Conservation (phyloP, 2,329 filamentous ascomycete genomes). For the Gyromitra esculenta region DNA sequence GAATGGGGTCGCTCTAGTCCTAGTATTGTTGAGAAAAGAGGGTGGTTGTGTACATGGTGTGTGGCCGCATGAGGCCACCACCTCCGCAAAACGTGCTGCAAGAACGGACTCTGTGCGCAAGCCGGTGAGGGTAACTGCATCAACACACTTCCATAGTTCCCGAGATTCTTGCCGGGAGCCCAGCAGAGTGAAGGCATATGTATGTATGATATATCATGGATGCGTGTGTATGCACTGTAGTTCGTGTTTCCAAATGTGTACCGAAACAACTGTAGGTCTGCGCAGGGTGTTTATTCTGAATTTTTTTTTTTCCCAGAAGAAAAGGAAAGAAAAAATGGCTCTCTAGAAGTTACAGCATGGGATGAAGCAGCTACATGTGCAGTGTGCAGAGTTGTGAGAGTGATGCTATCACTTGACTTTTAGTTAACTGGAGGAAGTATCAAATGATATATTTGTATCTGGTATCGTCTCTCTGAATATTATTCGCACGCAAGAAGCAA, state of each 20-base stretch:
- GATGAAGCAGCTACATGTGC: conserved; percentile 29
- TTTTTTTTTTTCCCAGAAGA: neutral
- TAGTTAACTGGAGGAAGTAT: conserved; percentile 18
- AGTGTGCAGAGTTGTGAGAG: neutral
- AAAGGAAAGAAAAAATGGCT: neutral
- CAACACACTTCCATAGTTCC: conserved; percentile 23
- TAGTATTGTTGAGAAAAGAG: conserved; percentile 2
- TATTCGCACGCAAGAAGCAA: conserved; percentile 10
- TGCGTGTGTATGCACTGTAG: conserved; percentile 18
- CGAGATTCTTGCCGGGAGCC: conserved; percentile 36
- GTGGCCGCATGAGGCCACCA: conserved; percentile 33
- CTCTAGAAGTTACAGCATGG: conserved; percentile 29
- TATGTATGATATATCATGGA: conserved; percentile 28
- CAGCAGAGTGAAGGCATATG: conserved; percentile 33
- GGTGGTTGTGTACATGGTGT: conserved; percentile 13
- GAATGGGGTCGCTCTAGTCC: conserved; percentile 5
- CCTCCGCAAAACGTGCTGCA: conserved; percentile 33
- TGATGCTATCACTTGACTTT: conserved; percentile 17
- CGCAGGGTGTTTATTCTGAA: conserved; percentile 9
- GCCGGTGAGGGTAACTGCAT: conserved; percentile 12
- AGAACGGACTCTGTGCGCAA: conserved; percentile 24
- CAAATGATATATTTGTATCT: conserved; percentile 7
- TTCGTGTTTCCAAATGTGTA: conserved; percentile 14
- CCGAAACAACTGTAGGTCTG: conserved; percentile 24
- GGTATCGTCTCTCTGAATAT: neutral